Evolutionary conservation across 2,329 filamentous ascomycete species (phyloP).

Genomic region (Aureobasidium sp.): DNA sequence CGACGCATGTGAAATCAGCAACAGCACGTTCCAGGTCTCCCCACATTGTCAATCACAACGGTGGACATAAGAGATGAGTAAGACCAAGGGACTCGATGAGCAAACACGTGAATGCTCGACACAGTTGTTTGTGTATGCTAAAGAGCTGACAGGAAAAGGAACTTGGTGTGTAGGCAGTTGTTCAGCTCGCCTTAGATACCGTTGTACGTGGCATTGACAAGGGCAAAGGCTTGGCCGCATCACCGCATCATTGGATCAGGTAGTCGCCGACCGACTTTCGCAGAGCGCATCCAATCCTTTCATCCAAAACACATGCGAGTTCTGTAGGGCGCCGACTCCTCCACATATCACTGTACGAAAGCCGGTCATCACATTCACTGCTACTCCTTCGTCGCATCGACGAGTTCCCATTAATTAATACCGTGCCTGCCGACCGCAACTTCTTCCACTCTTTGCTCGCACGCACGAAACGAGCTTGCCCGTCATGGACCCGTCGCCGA

Average conservation of each 20-base stretch:
- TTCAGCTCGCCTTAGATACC: not conserved
- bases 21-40: not conserved
- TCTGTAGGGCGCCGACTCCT: not conserved
- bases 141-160: not conserved
- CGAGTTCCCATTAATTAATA: not conserved
- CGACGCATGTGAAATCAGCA: slow-evolving; percentile 7
- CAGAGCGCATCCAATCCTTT: not conserved
- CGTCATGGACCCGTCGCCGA: slow-evolving; percentile 3
- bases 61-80: not conserved
- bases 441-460: not conserved
- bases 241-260: not conserved
- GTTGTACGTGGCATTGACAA: not conserved
- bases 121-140: not conserved
- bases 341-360: not conserved
- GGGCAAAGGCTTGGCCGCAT: slow-evolving; percentile 4
- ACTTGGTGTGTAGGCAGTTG: not conserved
- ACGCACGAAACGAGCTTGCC: not conserved
- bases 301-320: not conserved
- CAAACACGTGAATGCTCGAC: not conserved
- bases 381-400: not conserved
- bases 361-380: not conserved
- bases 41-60: slow-evolving; percentile 8
- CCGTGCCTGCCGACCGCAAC: not conserved
- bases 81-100: not conserved
- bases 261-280: slow-evolving; percentile 3